These are phyloP conservation scores for Penicillium crystallinum DNA, from an alignment of 495 filamentous ascomycete genomes.

Conservation along the genomic window DNA sequence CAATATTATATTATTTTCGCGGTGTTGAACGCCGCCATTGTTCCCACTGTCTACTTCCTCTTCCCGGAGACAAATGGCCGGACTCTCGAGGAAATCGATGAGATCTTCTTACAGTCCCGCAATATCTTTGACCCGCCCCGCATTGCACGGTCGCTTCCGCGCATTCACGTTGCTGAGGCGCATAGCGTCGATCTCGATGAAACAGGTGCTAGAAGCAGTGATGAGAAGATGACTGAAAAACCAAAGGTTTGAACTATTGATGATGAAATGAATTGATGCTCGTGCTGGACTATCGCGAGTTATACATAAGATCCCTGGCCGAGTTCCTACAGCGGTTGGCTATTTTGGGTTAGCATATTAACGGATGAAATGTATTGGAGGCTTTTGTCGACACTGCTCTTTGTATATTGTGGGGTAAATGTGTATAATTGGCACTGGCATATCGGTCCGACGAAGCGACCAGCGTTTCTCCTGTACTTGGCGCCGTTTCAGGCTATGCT, in stretches of 20 bases:
- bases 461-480: not conserved
- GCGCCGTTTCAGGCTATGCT: conserved; percentile 2
- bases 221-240: not conserved
- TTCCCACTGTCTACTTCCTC: conserved; percentile 50
- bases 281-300: not conserved
- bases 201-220: not conserved
- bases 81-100: conserved; percentile 70
- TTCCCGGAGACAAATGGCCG: conserved; percentile 54
- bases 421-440: not conserved
- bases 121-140: conserved; percentile 26
- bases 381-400: not conserved
- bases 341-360: no score
- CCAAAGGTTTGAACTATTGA: not conserved
- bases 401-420: not conserved
- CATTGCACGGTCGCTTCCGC: conserved; percentile 7
- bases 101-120: conserved; percentile 50
- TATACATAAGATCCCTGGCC: not conserved
- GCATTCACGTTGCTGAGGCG: not conserved
- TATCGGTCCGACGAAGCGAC: not conserved
- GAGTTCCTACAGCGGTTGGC: not conserved
- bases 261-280: not conserved
- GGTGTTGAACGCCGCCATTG: conserved; percentile 42
- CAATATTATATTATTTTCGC: conserved; percentile 49
- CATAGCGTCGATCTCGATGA: not conserved
- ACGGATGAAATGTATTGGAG: not conserved